phyloP scores from a whole-genome alignment of 805 yeast species.

The Sugiyamaella smithiae region DNA sequence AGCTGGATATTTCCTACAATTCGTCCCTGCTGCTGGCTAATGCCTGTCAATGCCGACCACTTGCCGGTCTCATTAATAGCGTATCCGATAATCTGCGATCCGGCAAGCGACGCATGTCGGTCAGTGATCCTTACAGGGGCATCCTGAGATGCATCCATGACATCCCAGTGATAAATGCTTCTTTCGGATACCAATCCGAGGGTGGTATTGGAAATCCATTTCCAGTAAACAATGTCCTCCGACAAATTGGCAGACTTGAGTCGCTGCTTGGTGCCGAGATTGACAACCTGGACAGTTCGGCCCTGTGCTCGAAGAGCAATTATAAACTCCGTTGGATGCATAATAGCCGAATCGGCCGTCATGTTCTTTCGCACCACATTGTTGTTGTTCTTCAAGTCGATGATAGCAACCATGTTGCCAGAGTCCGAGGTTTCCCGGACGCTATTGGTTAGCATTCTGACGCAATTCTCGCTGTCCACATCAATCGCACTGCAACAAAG shows the following conservation, averaged over 20 bases:
- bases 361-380: conserved; percentile 84
- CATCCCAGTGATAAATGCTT: conserved; percentile 74
- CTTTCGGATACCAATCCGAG: conserved; percentile 84
- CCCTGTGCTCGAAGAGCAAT: conserved; percentile 95
- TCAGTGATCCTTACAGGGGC: conserved; percentile 82
- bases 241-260: conserved; percentile 80
- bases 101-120: conserved; percentile 72
- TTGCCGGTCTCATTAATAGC: conserved; percentile 73
- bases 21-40: conserved; percentile 88
- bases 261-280: conserved; percentile 81
- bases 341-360: conserved; percentile 96
- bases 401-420: conserved; percentile 82
- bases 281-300: conserved; percentile 88
- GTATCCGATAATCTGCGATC: conserved; percentile 87
- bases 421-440: conserved; percentile 43
- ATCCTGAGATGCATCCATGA: conserved; percentile 70
- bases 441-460: conserved; percentile 25
- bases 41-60: conserved; percentile 96
- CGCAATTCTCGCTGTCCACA: no score
- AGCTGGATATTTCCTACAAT: conserved; percentile 96
- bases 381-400: conserved; percentile 77
- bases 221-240: conserved; percentile 94
- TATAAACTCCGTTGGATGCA: conserved; percentile 88
- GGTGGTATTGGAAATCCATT: conserved; percentile 72
- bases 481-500: neutral